phyloP scores from a whole-genome alignment of 1,284 basidiomycete species.

The Rhodotorula sp. region DNA sequence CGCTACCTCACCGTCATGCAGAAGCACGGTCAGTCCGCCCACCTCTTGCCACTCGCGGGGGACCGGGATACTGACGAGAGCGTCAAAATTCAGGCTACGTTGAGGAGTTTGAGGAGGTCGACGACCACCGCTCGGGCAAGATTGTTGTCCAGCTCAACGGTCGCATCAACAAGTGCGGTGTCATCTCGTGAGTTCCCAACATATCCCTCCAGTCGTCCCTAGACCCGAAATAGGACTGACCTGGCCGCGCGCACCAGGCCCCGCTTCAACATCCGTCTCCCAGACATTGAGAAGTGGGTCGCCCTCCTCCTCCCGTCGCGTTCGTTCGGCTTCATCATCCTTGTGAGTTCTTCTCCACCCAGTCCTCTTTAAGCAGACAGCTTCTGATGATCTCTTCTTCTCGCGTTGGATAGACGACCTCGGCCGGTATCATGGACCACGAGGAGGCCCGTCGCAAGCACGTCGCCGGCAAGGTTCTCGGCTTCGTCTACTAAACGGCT shows the following conservation, averaged over 20 bases:
- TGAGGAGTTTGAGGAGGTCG: conserved; percentile 98
- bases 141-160: conserved; percentile 98
- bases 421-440: conserved; percentile 98
- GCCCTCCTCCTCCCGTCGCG: conserved; percentile 87
- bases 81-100: conserved; percentile 67
- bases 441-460: conserved; percentile 99
- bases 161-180: conserved; percentile 93
- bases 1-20: conserved; percentile 97
- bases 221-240: neutral
- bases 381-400: neutral
- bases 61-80: no score
- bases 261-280: conserved; percentile 97
- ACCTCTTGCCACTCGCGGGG: neutral
- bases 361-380: no score
- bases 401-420: conserved; percentile 69
- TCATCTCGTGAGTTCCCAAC: conserved; percentile 65
- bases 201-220: conserved; percentile 62
- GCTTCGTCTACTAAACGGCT: conserved; percentile 11
- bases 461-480: conserved; percentile 59
- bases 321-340: conserved; percentile 94
- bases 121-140: conserved; percentile 98
- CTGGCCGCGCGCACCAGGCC: neutral
- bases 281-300: conserved; percentile 91
- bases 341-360: conserved; percentile 56
- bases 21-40: conserved; percentile 62